Evolutionary conservation across 805 yeast species (phyloP).

Genomic region (Metschnikowia lochheadii): DNA sequence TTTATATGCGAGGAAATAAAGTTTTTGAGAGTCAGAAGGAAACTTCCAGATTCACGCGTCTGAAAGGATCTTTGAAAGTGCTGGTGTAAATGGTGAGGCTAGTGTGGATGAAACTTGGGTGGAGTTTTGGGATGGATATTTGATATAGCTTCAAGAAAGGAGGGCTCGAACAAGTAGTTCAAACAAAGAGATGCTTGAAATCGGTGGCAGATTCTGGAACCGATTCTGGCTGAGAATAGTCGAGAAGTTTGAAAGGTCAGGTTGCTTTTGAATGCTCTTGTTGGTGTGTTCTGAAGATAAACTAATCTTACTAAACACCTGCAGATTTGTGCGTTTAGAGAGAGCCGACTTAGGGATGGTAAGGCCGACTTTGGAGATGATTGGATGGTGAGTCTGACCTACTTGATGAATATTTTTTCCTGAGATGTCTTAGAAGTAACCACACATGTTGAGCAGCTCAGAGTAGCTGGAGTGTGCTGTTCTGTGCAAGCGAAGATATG

Average conservation of each 20-base stretch:
- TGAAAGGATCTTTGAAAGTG: too few species aligned
- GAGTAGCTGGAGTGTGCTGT: not conserved
- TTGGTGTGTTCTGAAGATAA: not conserved
- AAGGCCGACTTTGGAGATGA: not conserved
- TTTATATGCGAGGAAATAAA: not conserved
- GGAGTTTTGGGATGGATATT: not conserved
- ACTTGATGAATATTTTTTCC: not conserved
- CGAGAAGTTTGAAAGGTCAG: not conserved
- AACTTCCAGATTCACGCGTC: too few species aligned
- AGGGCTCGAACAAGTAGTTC: not conserved
- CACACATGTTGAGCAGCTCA: slow-evolving; percentile 1
- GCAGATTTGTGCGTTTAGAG: slow-evolving; percentile 3
- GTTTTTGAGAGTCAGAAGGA: too few species aligned
- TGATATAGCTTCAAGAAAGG: too few species aligned
- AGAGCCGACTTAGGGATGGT: not conserved
- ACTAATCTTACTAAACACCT: not conserved
- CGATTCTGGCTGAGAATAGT: not conserved
- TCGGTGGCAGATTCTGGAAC: not conserved
- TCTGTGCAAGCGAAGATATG: slow-evolving; percentile 1
- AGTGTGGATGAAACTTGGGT: not conserved
- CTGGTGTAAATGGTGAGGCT: not conserved
- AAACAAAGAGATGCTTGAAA: not conserved
- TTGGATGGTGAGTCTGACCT: not conserved
- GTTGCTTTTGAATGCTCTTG: not conserved
- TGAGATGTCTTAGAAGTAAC: not conserved